Percentiles rank a stretch among this genome's conserved stretches.
Conservation (phyloP, 306 rosid species). For the Castanea sativa region DNA sequence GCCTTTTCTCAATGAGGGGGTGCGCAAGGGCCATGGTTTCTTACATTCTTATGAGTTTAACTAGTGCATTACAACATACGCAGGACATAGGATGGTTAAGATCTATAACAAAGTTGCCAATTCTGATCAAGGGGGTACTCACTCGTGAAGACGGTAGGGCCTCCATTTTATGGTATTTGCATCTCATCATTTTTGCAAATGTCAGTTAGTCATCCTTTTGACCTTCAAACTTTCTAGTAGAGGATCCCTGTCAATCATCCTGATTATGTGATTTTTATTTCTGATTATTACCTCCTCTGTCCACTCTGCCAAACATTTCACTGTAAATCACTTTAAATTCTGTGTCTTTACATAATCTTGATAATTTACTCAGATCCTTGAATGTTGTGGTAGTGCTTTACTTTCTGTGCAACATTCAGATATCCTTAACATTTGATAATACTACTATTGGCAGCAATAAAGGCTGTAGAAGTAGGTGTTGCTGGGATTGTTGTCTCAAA, state of each 20-base stretch:
- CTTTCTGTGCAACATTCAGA: not conserved
- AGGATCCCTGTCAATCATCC: not conserved
- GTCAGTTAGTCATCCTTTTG: not conserved
- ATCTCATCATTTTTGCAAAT: too few species aligned
- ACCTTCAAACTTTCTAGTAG: not conserved
- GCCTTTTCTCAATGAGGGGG: not conserved
- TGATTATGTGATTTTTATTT: not conserved
- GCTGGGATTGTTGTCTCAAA: conserved; percentile 30
- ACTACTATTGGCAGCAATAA: conserved; percentile 21
- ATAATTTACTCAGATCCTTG: not conserved
- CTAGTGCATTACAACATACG: not conserved
- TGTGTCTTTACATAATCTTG: not conserved
- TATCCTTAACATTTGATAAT: not conserved
- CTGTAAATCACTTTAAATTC: not conserved
- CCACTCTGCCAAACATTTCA: not conserved
- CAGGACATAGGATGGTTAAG: conserved; percentile 31
- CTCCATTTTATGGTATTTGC: too few species aligned
- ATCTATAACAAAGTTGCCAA: conserved; percentile 28
- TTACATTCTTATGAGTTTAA: not conserved
- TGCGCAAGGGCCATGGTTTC: not conserved
- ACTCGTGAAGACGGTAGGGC: conserved; percentile 22
- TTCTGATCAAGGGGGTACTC: conserved; percentile 23
- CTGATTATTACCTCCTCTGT: not conserved
- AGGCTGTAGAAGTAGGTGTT: conserved; percentile 24
- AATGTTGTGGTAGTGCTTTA: not conserved